Conservation (phyloP, 331 rosid species). For the Stylosanthes scabra region DNA sequence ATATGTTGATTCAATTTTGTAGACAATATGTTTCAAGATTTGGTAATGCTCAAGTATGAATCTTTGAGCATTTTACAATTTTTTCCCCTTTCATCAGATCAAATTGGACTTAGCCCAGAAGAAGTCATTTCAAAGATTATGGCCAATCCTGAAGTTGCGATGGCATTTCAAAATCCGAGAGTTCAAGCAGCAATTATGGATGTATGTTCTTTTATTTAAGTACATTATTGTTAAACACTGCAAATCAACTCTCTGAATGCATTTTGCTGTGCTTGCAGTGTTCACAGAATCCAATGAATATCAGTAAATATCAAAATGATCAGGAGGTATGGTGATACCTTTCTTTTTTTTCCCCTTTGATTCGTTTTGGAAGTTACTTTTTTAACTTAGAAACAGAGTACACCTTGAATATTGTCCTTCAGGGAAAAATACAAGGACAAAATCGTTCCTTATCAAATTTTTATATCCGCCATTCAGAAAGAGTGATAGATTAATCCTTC, state of each 20-base stretch:
- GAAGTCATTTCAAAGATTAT: constrained; percentile 94
- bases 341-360: neutral
- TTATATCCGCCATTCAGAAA: no score
- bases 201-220: constrained; percentile 60
- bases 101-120: constrained; percentile 96
- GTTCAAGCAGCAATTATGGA: constrained; percentile 99
- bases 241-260: constrained; percentile 33
- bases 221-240: constrained; percentile 2
- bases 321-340: constrained; percentile 73
- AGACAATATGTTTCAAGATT: neutral
- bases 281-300: constrained; percentile 89
- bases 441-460: no score
- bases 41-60: constrained; percentile 14
- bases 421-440: no score
- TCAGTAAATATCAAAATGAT: constrained; percentile 94
- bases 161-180: constrained; percentile 98
- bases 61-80: constrained; percentile 23
- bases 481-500: no score
- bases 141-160: constrained; percentile 95
- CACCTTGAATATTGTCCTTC: no score
- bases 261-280: constrained; percentile 69
- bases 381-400: neutral
- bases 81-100: constrained; percentile 63
- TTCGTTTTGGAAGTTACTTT: neutral
- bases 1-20: constrained; percentile 15